Percentiles rank a stretch among this genome's conserved stretches.
These are phyloP conservation scores for Fusarium armeniacum DNA, from an alignment of 2,329 filamentous ascomycete species.

Conservation along the genomic window DNA sequence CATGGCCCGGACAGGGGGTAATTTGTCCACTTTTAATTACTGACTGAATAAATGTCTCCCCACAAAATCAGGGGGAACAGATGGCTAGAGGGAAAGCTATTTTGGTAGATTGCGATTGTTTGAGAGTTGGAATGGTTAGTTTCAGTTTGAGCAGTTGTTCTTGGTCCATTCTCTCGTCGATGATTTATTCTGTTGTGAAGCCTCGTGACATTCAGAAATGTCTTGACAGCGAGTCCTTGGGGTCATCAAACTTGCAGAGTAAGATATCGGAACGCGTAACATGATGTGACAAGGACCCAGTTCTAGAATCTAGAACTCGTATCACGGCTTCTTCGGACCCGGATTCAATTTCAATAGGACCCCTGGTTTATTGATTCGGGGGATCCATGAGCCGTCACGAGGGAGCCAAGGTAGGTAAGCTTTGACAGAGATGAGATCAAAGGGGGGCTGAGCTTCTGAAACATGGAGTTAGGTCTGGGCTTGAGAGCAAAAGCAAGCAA, in stretches of 20 bases:
- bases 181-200: neutral
- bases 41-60: slow-evolving; percentile 20
- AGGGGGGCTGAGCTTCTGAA: slow-evolving; percentile 43
- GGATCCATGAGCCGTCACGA: slow-evolving; percentile 15
- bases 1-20: slow-evolving; percentile 17
- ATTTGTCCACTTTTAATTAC: slow-evolving; percentile 45
- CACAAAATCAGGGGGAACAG: slow-evolving; percentile 37
- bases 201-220: neutral
- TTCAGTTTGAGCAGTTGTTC: slow-evolving; percentile 21
- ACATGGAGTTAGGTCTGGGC: slow-evolving; percentile 38
- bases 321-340: slow-evolving; percentile 14
- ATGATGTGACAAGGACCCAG: slow-evolving; percentile 22
- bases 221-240: neutral
- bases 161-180: neutral
- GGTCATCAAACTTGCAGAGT: slow-evolving; percentile 9
- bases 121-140: slow-evolving; percentile 38
- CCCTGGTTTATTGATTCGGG: slow-evolving; percentile 16
- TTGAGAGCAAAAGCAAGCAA: neutral
- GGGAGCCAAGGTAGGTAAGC: slow-evolving; percentile 12
- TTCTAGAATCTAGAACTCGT: slow-evolving; percentile 32
- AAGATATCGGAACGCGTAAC: slow-evolving; percentile 26
- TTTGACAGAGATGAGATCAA: slow-evolving; percentile 8
- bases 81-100: neutral
- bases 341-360: slow-evolving; percentile 30
- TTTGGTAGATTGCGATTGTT: slow-evolving; percentile 26